Base-by-base conservation (phyloP, 1,139 yeast genomes). In the Spencermartinsiella ligniputridi region DNA sequence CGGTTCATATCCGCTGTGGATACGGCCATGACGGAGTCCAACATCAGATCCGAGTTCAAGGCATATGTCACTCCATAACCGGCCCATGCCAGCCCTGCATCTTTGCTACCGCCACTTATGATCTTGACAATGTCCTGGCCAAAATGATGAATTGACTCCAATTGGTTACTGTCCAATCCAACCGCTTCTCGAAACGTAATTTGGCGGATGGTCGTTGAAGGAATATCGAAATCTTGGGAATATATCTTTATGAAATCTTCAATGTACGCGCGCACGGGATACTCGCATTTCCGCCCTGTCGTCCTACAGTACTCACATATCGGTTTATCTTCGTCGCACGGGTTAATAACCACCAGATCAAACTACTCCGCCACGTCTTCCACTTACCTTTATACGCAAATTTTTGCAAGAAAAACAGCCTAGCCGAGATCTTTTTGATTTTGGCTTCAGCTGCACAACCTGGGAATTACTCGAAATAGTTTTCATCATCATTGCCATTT, bases 361-460 rank as follows among this genome's bases (percentile, higher is more conserved):
- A 16, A 19, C 13, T 11, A 4, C n/a, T 11, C n/a, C n/a, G n/a
- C n/a, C n/a, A n/a, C n/a, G n/a, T n/a, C n/a, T n/a, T n/a, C n/a
- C 19, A 40, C 49, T 36, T 19, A 48, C 52, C 45, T 44, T 44
- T 32, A 40, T 38, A 12, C 47, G 37, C 38, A 44, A 33, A 25
- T 25, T 37, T 25, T 44, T 44, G 35, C 47, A 44, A 3, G 35
- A 35, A n/a, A 35, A 36, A 24, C 47, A 44, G 11, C 47, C 47
- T 12, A 24, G 21, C 17, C 44, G 41, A 9, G 41, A 36, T 35
- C 41, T 40, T 2, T 40, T 22, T 19, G n/a, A 27, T 15, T 27
- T 27, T 9, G 32, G 32, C 15, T 27, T 44, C 44, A 3, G 46
- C 35, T 22, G 36, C n/a, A n/a, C n/a, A n/a, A n/a, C n/a, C n/a